A percentile compares a stretch with the other conserved stretches of the same genome.
Evolutionary conservation across 441 rosid species (phyloP).

Genomic region (Erysimum cheiri): DNA sequence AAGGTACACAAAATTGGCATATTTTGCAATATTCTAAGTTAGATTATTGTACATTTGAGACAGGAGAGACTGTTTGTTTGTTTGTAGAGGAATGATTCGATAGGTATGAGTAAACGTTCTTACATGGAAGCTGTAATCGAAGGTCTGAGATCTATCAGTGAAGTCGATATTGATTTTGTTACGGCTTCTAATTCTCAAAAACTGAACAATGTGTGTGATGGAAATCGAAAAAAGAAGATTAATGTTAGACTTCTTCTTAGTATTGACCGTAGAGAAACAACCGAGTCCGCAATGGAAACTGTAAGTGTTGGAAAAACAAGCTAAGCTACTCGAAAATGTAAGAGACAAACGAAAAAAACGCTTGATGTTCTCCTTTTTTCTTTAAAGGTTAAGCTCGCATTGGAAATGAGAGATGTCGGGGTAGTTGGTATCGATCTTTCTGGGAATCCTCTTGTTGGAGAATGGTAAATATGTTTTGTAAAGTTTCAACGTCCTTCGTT

Average conservation of each 20-base stretch:
- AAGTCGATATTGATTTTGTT: conserved; percentile 66
- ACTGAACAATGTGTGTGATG: conserved; percentile 46
- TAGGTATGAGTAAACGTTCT: conserved; percentile 93
- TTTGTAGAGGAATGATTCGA: conserved; percentile 75
- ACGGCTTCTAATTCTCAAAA: conserved; percentile 29
- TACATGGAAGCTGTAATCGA: conserved; percentile 90
- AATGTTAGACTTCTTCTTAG: conserved; percentile 94
- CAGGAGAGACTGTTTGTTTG: conserved; percentile 8
- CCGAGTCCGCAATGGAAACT: conserved; percentile 91
- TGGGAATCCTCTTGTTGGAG: conserved; percentile 86
- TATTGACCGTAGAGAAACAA: conserved; percentile 91
- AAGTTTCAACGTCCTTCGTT: not conserved
- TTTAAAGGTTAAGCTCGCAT: conserved; percentile 82
- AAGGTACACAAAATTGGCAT: conserved; percentile 56
- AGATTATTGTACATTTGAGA: not conserved
- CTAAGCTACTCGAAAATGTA: not conserved
- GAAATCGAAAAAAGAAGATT: conserved; percentile 63
- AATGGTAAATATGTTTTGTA: conserved; percentile 58
- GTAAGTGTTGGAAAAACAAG: conserved; percentile 52
- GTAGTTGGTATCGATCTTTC: conserved; percentile 96
- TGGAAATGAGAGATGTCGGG: conserved; percentile 80
- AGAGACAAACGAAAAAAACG: not conserved
- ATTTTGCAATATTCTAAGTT: not conserved
- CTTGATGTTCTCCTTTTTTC: not conserved
- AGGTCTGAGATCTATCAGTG: conserved; percentile 67